Base-by-base conservation (phyloP, 352 stramenopile species). In the Phytopythium sindhum region DNA sequence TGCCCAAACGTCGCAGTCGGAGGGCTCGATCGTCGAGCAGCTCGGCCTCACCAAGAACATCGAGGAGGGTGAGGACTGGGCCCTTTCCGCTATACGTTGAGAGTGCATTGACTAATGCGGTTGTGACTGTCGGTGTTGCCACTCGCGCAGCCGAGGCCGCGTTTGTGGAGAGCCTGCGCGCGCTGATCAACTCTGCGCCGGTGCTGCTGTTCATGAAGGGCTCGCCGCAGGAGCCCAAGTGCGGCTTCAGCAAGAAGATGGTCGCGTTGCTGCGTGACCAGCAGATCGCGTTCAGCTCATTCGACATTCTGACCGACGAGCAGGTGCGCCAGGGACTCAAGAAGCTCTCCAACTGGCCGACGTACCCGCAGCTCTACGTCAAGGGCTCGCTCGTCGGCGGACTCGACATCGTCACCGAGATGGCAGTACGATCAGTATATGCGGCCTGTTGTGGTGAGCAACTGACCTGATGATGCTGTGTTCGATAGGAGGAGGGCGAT, bases 191-290 rank as follows among this genome's bases (percentile, higher is more conserved):
- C 63, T 96, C 89, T 26, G 93, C 95, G 31, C 89, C 91, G 7
- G 91, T 98, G 63, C 90, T 99, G 66, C 66, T 99, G 1, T 98
- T 99, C 70, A 97, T 98, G 81, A 99, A 99, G 71, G 96, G 96
- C 37, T 90, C 73, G 41, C 94, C 95, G 12, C 68, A 81, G 12
- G 84, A 96, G 24, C 95, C 95, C 15, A 87, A 89, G 69, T 99
- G 96, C 66, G 93, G 93, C 28, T 99, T 99, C 74, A 98, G 91
- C 48, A 93, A 97, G 59, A 96, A 98, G 78, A 90, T 85, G 1
- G 78, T 97, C 42, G 88, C 97, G 75, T 66, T 99, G 14, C 69
- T 99, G 42, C 84, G 87, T 28, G 83, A 92, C 42, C 77, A 97
- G 47, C 77, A 97, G 63, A 87, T 98, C 59, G 75, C 80, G 11